phyloP scores from a whole-genome alignment of 768 basidiomycete species.

The Xerocomellus amylosporus region DNA sequence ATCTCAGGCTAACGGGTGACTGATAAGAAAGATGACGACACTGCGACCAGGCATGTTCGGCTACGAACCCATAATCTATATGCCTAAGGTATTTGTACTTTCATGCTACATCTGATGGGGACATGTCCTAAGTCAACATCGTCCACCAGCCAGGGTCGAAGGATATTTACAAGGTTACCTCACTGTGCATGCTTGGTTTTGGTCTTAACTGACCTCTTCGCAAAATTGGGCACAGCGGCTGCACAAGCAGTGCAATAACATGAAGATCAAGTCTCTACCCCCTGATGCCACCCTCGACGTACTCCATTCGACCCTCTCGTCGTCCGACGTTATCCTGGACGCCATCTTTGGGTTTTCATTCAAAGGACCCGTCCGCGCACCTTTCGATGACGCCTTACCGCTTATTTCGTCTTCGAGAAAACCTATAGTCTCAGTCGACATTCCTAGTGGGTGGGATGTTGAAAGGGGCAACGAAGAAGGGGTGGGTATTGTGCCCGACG shows the following conservation, averaged over 20 bases:
- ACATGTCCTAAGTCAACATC: neutral
- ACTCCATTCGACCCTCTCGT: slow-evolving; percentile 49
- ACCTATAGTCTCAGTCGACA: slow-evolving; percentile 93
- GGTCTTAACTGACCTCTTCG: neutral
- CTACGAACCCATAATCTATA: slow-evolving; percentile 84
- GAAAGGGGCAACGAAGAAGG: slow-evolving; percentile 62
- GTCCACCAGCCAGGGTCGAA: slow-evolving; percentile 77
- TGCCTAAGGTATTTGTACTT: slow-evolving; percentile 71
- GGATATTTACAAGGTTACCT: slow-evolving; percentile 79
- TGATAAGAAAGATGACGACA: neutral
- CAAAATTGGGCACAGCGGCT: slow-evolving; percentile 52
- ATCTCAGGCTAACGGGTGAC: neutral
- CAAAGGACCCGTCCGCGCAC: slow-evolving; percentile 81
- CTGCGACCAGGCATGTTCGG: slow-evolving; percentile 76
- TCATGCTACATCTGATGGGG: neutral
- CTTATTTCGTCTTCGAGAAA: slow-evolving; percentile 59
- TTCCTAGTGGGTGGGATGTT: slow-evolving; percentile 97
- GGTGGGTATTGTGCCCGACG: slow-evolving; percentile 66
- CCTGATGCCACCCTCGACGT: slow-evolving; percentile 44
- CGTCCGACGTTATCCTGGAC: slow-evolving; percentile 84
- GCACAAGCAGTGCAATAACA: slow-evolving; percentile 83
- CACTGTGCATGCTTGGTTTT: neutral
- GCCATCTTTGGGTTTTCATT: slow-evolving; percentile 99
- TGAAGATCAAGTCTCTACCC: slow-evolving; percentile 73
- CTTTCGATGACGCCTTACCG: slow-evolving; percentile 76